A percentile compares a stretch with the other conserved stretches of the same genome.
Conservation (phyloP, 2,329 filamentous ascomycete genomes). For the Magnaporthales sp. region DNA sequence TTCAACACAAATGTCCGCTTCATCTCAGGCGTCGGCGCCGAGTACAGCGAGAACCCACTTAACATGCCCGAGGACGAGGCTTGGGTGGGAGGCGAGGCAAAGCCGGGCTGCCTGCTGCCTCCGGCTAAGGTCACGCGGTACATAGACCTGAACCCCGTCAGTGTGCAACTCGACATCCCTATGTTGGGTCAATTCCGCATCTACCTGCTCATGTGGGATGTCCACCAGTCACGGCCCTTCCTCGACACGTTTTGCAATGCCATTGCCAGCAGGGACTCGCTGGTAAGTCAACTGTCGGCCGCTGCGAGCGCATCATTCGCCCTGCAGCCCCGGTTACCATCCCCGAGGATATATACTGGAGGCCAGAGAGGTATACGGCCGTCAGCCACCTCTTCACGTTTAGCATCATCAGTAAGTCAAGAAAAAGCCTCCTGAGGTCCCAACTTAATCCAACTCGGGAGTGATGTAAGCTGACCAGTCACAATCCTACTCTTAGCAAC, state of each 20-base stretch:
- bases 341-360: slow-evolving; percentile 56
- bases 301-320: slow-evolving; percentile 55
- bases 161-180: slow-evolving; percentile 70
- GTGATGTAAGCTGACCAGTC: too few species aligned
- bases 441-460: not conserved
- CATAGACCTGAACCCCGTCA: slow-evolving; percentile 69
- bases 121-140: slow-evolving; percentile 66
- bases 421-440: slow-evolving; percentile 16
- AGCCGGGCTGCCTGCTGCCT: slow-evolving; percentile 47
- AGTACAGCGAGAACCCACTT: slow-evolving; percentile 42
- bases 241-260: slow-evolving; percentile 49
- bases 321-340: slow-evolving; percentile 44
- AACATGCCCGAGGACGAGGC: slow-evolving; percentile 31
- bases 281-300: slow-evolving; percentile 50
- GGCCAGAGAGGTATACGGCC: slow-evolving; percentile 59
- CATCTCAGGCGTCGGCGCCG: slow-evolving; percentile 57
- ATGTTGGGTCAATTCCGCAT: slow-evolving; percentile 70
- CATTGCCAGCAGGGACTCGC: slow-evolving; percentile 40
- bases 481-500: slow-evolving; percentile 29
- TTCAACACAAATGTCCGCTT: slow-evolving; percentile 59
- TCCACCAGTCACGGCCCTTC: slow-evolving; percentile 46
- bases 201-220: slow-evolving; percentile 60
- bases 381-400: slow-evolving; percentile 64
- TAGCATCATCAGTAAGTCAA: slow-evolving; percentile 53
- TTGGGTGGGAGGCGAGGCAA: slow-evolving; percentile 37